Conservation (phyloP, 176 grass and related monocot species). For the Oryza officinalis region DNA sequence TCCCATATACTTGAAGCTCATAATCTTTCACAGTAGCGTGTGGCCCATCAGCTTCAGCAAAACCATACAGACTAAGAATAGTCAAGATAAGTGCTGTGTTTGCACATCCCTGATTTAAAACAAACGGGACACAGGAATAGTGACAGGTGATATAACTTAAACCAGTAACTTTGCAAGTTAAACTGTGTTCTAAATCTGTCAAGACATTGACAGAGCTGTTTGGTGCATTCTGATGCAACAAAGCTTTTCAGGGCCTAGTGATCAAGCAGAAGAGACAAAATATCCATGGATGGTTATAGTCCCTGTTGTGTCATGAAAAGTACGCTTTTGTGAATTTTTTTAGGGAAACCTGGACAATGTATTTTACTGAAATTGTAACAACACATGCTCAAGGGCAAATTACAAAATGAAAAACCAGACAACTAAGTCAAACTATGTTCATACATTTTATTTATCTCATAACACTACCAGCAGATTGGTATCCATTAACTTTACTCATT, state of each 20-base stretch:
- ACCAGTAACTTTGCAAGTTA: background rate
- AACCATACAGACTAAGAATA: background rate
- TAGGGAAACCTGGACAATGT: background rate
- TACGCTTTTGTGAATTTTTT: background rate
- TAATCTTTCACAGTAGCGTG: background rate
- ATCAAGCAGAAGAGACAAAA: background rate
- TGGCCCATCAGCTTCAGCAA: background rate
- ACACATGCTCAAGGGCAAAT: background rate
- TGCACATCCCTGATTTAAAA: background rate
- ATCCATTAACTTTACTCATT: conserved; percentile 32
- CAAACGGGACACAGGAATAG: background rate
- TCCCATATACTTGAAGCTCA: conserved; percentile 1
- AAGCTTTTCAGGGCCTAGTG: background rate
- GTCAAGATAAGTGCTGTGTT: background rate
- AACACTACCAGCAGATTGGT: conserved; percentile 13
- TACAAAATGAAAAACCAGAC: background rate
- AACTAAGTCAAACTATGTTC: background rate
- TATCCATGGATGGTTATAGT: background rate
- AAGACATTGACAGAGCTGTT: conserved; percentile 15
- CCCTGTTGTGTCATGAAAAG: background rate
- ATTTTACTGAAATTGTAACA: conserved; percentile 17
- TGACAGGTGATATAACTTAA: background rate
- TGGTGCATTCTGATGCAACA: background rate
- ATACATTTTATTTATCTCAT: background rate
- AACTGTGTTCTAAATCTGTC: conserved; percentile 1